Percentiles rank a stretch among this genome's conserved stretches.
Evolutionary conservation across 345 rosid genomes (phyloP).

Genomic region (Citrus mangshanensis): DNA sequence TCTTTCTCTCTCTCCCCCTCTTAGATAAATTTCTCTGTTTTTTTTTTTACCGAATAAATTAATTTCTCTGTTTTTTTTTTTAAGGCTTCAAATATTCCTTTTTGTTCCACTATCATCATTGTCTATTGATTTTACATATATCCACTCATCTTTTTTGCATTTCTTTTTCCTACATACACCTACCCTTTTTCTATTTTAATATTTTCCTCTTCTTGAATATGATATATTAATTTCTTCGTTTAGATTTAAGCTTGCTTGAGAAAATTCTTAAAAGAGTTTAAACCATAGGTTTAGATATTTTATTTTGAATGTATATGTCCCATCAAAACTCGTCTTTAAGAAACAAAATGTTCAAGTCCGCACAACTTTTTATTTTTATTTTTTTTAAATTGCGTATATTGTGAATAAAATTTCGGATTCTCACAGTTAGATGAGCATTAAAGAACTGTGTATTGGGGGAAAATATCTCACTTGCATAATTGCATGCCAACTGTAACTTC

Average conservation of each 20-base stretch:
- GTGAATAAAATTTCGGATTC: background rate
- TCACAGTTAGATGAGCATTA: slow-evolving; percentile 4
- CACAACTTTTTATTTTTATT: too few species aligned
- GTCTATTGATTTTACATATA: background rate
- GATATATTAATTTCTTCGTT: too few species aligned
- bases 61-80: background rate
- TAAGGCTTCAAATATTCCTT: slow-evolving; percentile 18
- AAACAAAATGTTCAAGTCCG: background rate
- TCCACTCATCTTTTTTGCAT: background rate
- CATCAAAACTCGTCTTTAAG: background rate
- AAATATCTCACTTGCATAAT: background rate
- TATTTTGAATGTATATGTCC: background rate
- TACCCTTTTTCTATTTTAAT: background rate
- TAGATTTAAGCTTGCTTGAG: too few species aligned
- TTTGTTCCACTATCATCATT: slow-evolving; percentile 8
- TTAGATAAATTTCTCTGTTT: too few species aligned
- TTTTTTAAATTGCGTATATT: background rate
- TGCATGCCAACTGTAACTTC: background rate
- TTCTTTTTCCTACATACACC: too few species aligned
- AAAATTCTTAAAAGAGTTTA: background rate
- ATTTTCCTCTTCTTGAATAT: background rate
- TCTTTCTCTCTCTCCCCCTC: too few species aligned
- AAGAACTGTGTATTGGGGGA: background rate
- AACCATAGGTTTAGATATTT: slow-evolving; percentile 1
- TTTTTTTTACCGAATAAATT: too few species aligned